Conservation (phyloP, 306 rosid genomes). For the Vigna hirtella region DNA sequence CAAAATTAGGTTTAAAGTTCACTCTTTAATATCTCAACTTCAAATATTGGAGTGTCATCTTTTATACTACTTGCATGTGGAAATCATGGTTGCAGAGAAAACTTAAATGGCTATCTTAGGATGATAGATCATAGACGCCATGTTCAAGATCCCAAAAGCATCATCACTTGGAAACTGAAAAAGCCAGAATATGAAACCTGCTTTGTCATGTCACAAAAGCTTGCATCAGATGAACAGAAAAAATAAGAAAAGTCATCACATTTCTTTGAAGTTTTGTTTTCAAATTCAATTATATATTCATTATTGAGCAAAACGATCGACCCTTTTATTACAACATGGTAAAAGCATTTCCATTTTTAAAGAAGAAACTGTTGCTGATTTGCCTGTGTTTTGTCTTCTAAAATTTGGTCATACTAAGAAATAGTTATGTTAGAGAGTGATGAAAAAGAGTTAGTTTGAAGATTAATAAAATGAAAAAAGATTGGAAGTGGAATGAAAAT, state of each 20-base stretch:
- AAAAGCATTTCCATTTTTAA: background rate
- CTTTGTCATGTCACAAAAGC: slow-evolving; percentile 23
- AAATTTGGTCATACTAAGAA: background rate
- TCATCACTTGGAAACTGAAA: background rate
- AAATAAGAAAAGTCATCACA: background rate
- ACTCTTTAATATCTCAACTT: background rate
- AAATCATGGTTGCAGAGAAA: slow-evolving; percentile 7
- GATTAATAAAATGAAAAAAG: slow-evolving; percentile 12
- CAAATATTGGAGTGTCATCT: background rate
- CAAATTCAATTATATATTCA: no score
- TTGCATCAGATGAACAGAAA: background rate
- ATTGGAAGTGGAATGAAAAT: slow-evolving; percentile 37
- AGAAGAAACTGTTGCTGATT: background rate
- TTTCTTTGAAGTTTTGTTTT: background rate
- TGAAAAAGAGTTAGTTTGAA: background rate
- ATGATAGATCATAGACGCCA: background rate
- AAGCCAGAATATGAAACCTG: background rate
- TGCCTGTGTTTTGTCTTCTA: background rate
- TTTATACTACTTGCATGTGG: background rate
- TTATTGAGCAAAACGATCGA: background rate
- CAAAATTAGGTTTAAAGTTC: no score
- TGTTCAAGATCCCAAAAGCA: background rate
- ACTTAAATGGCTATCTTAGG: background rate
- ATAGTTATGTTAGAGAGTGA: background rate
- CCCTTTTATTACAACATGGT: background rate